Conservation (phyloP, 2,329 filamentous ascomycete genomes). For the Pseudogymnoascus sp. region DNA sequence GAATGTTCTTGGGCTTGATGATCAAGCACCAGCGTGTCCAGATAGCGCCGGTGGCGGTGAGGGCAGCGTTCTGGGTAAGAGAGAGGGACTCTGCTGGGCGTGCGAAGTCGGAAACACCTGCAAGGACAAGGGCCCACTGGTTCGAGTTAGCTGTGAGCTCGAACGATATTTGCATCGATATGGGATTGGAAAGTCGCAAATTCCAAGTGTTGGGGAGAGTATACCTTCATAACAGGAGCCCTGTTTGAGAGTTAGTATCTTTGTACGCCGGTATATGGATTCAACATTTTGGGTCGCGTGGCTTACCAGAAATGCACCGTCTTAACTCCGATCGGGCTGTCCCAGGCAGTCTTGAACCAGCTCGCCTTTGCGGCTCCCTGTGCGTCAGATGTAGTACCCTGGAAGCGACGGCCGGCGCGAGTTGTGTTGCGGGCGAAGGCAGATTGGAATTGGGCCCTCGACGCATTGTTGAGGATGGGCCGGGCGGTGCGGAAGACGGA, state of each 20-base stretch:
- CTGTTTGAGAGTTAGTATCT: slow-evolving; percentile 36
- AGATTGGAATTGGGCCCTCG: slow-evolving; percentile 49
- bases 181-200: neutral
- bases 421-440: slow-evolving; percentile 21
- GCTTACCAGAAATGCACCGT: slow-evolving; percentile 96
- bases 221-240: slow-evolving; percentile 87
- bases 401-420: slow-evolving; percentile 52
- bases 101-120: slow-evolving; percentile 83
- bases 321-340: slow-evolving; percentile 74
- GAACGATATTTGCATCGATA: neutral
- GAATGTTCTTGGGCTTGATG: slow-evolving; percentile 87
- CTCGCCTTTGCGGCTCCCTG: slow-evolving; percentile 37
- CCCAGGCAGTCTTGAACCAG: slow-evolving; percentile 74
- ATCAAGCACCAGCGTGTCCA: slow-evolving; percentile 99
- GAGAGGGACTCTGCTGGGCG: slow-evolving; percentile 91
- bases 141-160: slow-evolving; percentile 13
- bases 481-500: slow-evolving; percentile 46
- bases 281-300: neutral
- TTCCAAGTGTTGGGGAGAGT: slow-evolving; percentile 7
- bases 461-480: slow-evolving; percentile 47
- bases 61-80: slow-evolving; percentile 80
- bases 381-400: slow-evolving; percentile 54
- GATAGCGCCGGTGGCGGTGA: slow-evolving; percentile 86
- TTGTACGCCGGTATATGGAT: neutral
- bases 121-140: slow-evolving; percentile 86